Evolutionary conservation across 75 land plant genomes (phyloP).

Genomic region (Gnetum montanum): DNA sequence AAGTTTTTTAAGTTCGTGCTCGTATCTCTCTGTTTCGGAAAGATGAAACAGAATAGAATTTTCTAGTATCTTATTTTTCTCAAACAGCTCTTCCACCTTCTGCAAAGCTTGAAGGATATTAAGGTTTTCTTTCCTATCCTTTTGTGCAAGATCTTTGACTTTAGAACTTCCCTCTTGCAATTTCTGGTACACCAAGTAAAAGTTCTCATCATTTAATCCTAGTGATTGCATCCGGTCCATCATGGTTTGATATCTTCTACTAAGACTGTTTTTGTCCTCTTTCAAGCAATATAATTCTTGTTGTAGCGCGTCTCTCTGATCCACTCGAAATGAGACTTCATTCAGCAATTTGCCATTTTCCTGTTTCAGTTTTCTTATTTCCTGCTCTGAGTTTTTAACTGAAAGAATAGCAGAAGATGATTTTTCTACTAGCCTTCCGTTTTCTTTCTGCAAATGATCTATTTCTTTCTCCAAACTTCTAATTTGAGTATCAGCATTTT

Average conservation of each 20-base stretch:
- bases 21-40: conserved; percentile 20
- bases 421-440: conserved; percentile 17
- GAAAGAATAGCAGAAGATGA: conserved; percentile 19
- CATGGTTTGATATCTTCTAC: conserved; percentile 14
- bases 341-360: conserved; percentile 14
- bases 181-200: conserved; percentile 27
- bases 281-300: conserved; percentile 38
- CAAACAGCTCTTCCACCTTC: conserved; percentile 29
- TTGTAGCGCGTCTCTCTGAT: conserved; percentile 40
- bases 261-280: conserved; percentile 37
- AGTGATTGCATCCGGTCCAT: conserved; percentile 26
- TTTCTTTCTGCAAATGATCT: conserved; percentile 24
- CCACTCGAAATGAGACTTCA: conserved; percentile 32
- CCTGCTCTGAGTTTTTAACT: conserved; percentile 33
- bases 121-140: conserved; percentile 23
- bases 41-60: conserved; percentile 29
- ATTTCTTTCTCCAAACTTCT: conserved; percentile 28
- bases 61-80: conserved; percentile 31
- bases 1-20: conserved; percentile 21
- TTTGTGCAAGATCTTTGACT: conserved; percentile 22
- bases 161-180: conserved; percentile 36
- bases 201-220: conserved; percentile 18
- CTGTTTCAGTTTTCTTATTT: conserved; percentile 26
- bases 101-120: conserved; percentile 23
- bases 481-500: conserved; percentile 24